Evolutionary conservation across 306 rosid genomes (phyloP), one percentile per base, ranked within the genome.

Genomic region (Betula pendula): DNA sequence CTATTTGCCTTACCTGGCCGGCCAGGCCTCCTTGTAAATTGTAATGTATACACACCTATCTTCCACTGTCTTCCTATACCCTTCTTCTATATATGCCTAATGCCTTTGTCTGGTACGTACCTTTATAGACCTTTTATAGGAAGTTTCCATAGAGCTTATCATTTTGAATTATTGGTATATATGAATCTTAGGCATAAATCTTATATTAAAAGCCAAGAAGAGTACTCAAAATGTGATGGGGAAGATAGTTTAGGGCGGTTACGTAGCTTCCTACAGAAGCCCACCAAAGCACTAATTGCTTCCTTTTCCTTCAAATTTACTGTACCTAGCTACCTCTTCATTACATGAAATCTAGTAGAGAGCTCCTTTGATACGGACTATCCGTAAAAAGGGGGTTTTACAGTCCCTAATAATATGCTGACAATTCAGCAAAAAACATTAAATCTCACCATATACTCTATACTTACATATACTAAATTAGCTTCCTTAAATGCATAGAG

Each of bases 161-260:
- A 77, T 83, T 82, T 38, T 74, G 83, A 80, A 89, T 86, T 80
- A 81, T 87, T 83, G 85, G 75, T 79, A 77, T 86, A n/a, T n/a
- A n/a, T n/a, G n/a, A 85, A 87, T 85, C 83, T 88, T 79, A 72
- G 38, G 49, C 76, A 55, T 70, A 81, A 86, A 89, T 90, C 91
- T 88, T 94, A 80, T 84, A 89, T 87, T 90, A 71, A 78, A 94
- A 91, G 96, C 87, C 88, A 90, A 86, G 94, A 76, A 76, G 87
- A 79, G 82, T 78, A 29, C 1, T 29, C 33, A 16, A 70, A 42
- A 84, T 51, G 84, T 84, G 81, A 85, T 73, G 85, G 67, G 77
- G 56, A 69, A 47, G 78, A 70, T 77, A 77, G 82, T 80, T 81
- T 81, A 79, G 78, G 81, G 70, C 68, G 84, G 58, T 79, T 68